Base-by-base conservation (phyloP, 2,329 filamentous ascomycete species). In the Paecilomyces niveus region DNA sequence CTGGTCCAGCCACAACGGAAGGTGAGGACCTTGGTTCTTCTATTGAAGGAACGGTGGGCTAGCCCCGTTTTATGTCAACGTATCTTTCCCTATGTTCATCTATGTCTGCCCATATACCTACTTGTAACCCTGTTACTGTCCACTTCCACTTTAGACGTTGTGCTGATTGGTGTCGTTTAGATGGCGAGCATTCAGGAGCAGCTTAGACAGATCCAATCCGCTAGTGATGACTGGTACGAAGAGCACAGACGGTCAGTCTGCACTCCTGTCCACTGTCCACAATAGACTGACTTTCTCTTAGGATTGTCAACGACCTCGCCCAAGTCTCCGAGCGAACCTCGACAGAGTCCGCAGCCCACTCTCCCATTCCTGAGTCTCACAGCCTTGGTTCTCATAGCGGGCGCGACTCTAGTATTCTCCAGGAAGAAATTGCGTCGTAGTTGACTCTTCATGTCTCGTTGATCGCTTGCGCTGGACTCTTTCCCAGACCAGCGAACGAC, bases 171-270 rank as follows among this genome's bases (percentile, higher is more conserved):
- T 58, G 61, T 61, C 62, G 56, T 63, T 61, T 68, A 79, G 73
- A 75, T 80, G 73, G 77, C 77, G 58, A 78, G 77, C 70, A 78
- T 77, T 62, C 69, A 74, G 72, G 70, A 79, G 65, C 71, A 79
- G 70, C 70, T 78, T 74, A 74, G 75, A 60, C 72, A 78, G 64
- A 72, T 79, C 66, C 70, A 76, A 63, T 71, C 71, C 52, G 67
- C 77, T 53, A 78, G 73, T 63, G 76, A 77, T 58, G 76, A 75
- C 60, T 76, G 76, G 70, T 70, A 76, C 45, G 73, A 74, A 58
- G 76, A 78, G 57, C 72, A 78, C 61, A 65, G 65, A 60, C 74
- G 72, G 76, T 78, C 57, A 63, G 72, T 64, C 10, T 21, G n/a
- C 10, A 45, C 26, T n/a, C 24, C 15, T 13, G 8, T 50, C 35